Evolutionary conservation across 495 filamentous ascomycete species (phyloP).

Genomic region (Aspergillus leporis): DNA sequence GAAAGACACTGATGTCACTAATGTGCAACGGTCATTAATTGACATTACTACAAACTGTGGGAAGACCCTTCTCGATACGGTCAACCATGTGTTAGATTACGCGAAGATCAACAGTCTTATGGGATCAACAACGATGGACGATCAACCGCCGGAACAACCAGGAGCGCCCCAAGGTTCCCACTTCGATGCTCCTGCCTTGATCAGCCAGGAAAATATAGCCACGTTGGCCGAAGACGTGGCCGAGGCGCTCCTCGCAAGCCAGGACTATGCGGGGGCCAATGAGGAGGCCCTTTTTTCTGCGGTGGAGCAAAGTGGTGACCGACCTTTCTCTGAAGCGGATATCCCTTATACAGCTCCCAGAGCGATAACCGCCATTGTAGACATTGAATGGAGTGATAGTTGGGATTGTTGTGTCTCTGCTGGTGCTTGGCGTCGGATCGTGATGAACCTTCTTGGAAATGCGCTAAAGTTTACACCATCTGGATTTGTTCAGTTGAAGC

Average conservation of each 20-base stretch:
- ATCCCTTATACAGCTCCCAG: background rate
- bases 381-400: background rate
- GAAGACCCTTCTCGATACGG: conserved; percentile 66
- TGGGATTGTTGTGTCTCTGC: background rate
- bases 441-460: conserved; percentile 75
- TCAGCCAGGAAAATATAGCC: background rate
- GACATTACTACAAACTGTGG: conserved; percentile 57
- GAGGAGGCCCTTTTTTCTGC: background rate
- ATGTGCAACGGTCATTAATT: background rate
- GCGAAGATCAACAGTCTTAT: conserved; percentile 52
- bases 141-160: background rate
- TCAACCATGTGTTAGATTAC: conserved; percentile 66
- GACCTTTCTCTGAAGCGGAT: background rate
- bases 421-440: conserved; percentile 62
- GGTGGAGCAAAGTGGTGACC: background rate
- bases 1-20: background rate
- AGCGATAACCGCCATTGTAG: background rate
- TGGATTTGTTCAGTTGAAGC: conserved; percentile 59
- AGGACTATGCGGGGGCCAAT: conserved; percentile 2
- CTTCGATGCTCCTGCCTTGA: background rate
- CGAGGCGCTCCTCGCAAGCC: conserved; percentile 57
- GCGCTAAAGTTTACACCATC: conserved; percentile 64
- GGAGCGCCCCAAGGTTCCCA: background rate
- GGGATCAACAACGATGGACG: background rate
- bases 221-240: conserved; percentile 58